Percentiles rank a stretch among this genome's conserved stretches.
phyloP scores from a whole-genome alignment of 2,329 filamentous ascomycete species.

The Pseudogymnoascus sp. region DNA sequence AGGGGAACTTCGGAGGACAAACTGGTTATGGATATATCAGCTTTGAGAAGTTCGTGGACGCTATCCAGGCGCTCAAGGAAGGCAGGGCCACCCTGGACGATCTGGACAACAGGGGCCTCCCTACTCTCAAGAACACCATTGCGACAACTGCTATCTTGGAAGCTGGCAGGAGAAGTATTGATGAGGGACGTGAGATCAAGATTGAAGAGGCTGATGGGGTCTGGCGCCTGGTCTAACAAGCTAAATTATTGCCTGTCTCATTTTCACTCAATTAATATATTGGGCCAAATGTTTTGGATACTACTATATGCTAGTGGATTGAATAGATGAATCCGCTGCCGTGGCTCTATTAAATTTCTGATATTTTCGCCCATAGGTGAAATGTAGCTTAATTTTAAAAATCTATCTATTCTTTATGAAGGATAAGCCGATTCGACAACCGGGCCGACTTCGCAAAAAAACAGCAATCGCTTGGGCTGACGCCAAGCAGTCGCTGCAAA shows the following conservation, averaged over 20 bases:
- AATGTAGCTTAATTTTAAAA: not conserved
- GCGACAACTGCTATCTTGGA: slow-evolving; percentile 88
- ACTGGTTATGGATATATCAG: slow-evolving; percentile 88
- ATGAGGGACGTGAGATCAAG: slow-evolving; percentile 69
- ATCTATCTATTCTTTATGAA: not conserved
- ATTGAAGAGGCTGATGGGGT: slow-evolving; percentile 58
- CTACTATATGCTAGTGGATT: too few species aligned
- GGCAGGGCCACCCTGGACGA: slow-evolving; percentile 64
- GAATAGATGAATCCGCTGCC: too few species aligned
- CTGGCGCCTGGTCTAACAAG: slow-evolving; percentile 53
- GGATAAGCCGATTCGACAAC: not conserved
- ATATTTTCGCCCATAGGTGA: not conserved
- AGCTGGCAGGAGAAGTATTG: slow-evolving; percentile 74
- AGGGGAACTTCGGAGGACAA: slow-evolving; percentile 89
- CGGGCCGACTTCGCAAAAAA: not conserved
- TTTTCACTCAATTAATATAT: too few species aligned
- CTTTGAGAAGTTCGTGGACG: slow-evolving; percentile 94
- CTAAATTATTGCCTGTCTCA: too few species aligned
- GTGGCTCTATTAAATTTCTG: too few species aligned
- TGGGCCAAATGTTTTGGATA: too few species aligned
- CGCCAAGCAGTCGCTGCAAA: not conserved
- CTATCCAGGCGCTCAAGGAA: slow-evolving; percentile 68
- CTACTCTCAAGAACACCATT: slow-evolving; percentile 81
- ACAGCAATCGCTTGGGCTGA: not conserved
- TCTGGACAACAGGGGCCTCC: slow-evolving; percentile 71